Evolutionary conservation across 331 rosid genomes (phyloP).

Genomic region (Prunus yedoensis): DNA sequence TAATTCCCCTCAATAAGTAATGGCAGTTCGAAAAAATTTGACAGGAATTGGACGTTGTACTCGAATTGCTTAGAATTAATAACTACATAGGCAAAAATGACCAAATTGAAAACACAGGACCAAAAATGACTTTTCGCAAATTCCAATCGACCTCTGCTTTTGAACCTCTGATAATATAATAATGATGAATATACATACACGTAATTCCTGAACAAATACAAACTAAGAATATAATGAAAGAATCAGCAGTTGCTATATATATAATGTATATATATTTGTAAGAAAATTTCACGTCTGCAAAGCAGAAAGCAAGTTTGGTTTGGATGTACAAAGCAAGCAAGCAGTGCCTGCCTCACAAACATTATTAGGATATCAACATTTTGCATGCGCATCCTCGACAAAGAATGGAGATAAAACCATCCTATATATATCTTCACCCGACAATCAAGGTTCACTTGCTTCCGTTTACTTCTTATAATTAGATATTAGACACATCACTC

Average conservation of each 20-base stretch:
- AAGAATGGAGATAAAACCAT: neutral
- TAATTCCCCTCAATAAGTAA: no score
- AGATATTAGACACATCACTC: neutral
- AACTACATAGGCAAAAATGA: no score
- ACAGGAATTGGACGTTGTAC: no score
- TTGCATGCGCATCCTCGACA: neutral
- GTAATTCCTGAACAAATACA: neutral
- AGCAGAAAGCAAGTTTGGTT: neutral
- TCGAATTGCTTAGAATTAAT: no score
- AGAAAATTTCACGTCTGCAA: constrained; percentile 10
- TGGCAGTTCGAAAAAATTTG: no score
- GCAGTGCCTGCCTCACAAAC: neutral
- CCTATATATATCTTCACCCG: neutral
- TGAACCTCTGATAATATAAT: neutral
- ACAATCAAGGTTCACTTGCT: constrained; percentile 4
- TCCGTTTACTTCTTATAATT: neutral
- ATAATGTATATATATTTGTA: neutral
- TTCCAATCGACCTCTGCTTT: no score
- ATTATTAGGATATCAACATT: neutral
- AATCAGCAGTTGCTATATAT: neutral
- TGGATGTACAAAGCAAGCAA: neutral
- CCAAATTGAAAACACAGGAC: no score
- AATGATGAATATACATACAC: neutral
- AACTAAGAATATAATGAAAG: neutral
- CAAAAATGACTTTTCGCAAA: no score